Base-by-base conservation (phyloP, 208 protist species). In the Trypanosoma brucei region DNA sequence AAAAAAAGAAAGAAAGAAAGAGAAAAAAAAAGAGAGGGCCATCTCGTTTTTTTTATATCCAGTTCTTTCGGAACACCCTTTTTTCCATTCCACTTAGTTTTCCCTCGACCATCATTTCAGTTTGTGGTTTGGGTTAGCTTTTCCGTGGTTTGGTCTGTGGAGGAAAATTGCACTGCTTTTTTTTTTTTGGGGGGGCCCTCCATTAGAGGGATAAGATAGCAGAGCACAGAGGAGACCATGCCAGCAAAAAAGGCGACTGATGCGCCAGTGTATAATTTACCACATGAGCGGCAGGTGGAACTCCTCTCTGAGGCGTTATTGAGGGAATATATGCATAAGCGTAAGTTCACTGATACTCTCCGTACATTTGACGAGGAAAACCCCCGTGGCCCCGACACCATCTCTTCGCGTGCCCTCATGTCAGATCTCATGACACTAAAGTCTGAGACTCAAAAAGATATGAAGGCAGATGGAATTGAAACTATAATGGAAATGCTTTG, bases 401-500 rank as follows among this genome's bases (percentile, higher is more conserved):
- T 96, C 39, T 82, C 81, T 14, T 94, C 88, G 9, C 82, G 91
- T 9, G 87, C 83, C 2, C 64, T 95, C 37, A 95, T 96, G 91
- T 80, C 79, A 7, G 85, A 96, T 55, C 67, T 96, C 35, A 90
- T 96, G 88, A 73, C 76, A 30, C 73, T 95, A 36, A 34, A 72
- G 7, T 22, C 62, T 3, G 71, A 72, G 9, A 78, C 72, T 1
- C 79, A 86, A 59, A 58, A 70, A 55, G 61, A 69, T 7, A 72
- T 93, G 64, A 95, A 92, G 74, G 63, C 6, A 11, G 76, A 81
- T 7, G 84, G 86, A 1, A 78, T 90, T n/a, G 80, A 89, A 65
- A 96, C 86, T 6, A 93, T 96, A 52, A 95, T 96, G 85, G 91
- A 96, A 60, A 91, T 92, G 85, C 74, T 96, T 33, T 93, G 88